phyloP scores from a whole-genome alignment of 768 basidiomycete species.

The Kwoniella botswanensis region DNA sequence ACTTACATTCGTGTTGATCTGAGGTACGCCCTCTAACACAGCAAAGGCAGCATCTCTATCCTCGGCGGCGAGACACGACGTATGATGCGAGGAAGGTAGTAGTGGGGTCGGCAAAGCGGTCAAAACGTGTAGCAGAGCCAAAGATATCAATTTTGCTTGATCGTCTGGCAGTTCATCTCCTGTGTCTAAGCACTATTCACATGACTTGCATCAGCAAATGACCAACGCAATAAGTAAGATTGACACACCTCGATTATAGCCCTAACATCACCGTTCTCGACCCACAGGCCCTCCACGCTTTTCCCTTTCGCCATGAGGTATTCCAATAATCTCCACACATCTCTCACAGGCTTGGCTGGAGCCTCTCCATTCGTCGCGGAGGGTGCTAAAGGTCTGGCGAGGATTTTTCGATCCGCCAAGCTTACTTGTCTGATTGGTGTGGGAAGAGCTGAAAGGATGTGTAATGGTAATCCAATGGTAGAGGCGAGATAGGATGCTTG shows the following conservation, averaged over 20 bases:
- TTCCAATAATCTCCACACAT: slow-evolving; percentile 47
- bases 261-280: slow-evolving; percentile 18
- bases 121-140: slow-evolving; percentile 37
- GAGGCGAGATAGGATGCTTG: slow-evolving; percentile 37
- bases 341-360: slow-evolving; percentile 30
- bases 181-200: slow-evolving; percentile 23
- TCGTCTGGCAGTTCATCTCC: slow-evolving; percentile 17
- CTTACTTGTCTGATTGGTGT: slow-evolving; percentile 23
- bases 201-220: background rate
- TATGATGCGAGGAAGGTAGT: slow-evolving; percentile 31
- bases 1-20: slow-evolving; percentile 50
- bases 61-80: slow-evolving; percentile 26
- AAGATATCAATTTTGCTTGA: slow-evolving; percentile 11
- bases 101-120: slow-evolving; percentile 35
- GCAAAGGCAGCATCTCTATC: slow-evolving; percentile 51
- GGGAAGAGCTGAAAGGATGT: slow-evolving; percentile 29
- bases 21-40: slow-evolving; percentile 37
- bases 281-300: slow-evolving; percentile 30
- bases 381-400: slow-evolving; percentile 22
- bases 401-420: slow-evolving; percentile 27
- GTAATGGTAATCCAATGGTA: slow-evolving; percentile 35
- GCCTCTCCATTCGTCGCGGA: slow-evolving; percentile 16
- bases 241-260: slow-evolving; percentile 40
- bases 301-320: slow-evolving; percentile 39
- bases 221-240: background rate